Evolutionary conservation across 2,329 filamentous ascomycete genomes (phyloP).

Genomic region (Neofusicoccum sp.): DNA sequence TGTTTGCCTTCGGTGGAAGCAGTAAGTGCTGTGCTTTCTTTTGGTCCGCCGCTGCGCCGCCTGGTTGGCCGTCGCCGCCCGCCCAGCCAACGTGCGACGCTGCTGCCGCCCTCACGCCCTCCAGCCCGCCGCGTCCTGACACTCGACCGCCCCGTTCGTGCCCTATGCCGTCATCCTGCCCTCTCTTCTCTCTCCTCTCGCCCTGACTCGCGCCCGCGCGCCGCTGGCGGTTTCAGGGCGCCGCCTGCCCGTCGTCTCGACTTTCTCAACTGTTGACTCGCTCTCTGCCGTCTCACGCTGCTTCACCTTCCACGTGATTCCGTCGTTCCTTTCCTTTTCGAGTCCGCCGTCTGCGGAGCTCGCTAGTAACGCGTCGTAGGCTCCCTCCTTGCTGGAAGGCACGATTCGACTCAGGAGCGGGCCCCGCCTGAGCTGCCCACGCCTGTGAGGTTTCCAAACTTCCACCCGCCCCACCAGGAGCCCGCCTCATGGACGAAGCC

Average conservation of each 20-base stretch:
- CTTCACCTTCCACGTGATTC: conserved; percentile 11
- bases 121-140: not conserved
- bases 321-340: not conserved
- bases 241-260: not conserved
- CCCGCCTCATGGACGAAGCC: conserved; percentile 34
- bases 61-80: not conserved
- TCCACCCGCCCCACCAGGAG: conserved; percentile 37
- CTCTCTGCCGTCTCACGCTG: conserved; percentile 2
- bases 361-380: conserved; percentile 24
- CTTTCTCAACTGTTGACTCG: not conserved
- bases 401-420: conserved; percentile 42
- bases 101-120: not conserved
- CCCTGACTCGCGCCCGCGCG: conserved; percentile 3
- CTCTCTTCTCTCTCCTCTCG: not conserved
- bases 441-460: conserved; percentile 52
- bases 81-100: not conserved
- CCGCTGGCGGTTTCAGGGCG: conserved; percentile 12
- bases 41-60: conserved; percentile 14
- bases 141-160: not conserved
- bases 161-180: not conserved
- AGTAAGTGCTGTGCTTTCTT: conserved; percentile 28
- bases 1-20: conserved; percentile 36
- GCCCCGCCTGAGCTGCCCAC: conserved; percentile 50
- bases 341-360: not conserved
- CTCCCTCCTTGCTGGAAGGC: conserved; percentile 38